Base-by-base conservation (phyloP, 305 asterid species). In the Solanum hybrid region DNA sequence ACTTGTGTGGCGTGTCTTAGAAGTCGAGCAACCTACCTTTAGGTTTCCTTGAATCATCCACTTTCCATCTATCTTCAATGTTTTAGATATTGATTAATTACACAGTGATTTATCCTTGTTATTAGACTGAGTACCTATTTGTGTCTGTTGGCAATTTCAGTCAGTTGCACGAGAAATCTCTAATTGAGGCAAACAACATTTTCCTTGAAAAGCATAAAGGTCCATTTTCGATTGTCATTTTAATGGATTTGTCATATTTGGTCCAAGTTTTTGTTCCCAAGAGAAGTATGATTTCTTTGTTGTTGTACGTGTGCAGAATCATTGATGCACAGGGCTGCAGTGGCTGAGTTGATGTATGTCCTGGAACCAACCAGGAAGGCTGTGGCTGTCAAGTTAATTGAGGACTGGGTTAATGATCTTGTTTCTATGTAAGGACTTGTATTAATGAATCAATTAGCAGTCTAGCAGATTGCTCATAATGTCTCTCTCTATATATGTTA, bases 181-280 rank as follows among this genome's bases (percentile, higher is more conserved):
- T 96, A 38, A 76, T 90, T 27, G 99, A 97, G 92, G 97, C 99
- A 88, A 97, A 97, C 93, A 87, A 92, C 38, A 61, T 89, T 89
- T 95, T 97, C 94, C 94, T 97, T 76, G 98, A 97, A 95, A 94
- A 92, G 91, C 96, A 96, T 90, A 92, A 90, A 92, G 99, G 99
- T 97, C 73, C 89, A n/a, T 87, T 83, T 91, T 91, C 88, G 65
- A 51, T 90, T 75, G 73, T 88, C 76, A 37, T 79, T 88, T 88
- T 93, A 39, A 79, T 51, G 57, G 87, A 37, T 89, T 87, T 72
- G 29, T 10, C 36, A 34, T 78, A 81, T 87, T 86, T 88, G 70
- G 45, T 33, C 77, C 72, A 33, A 80, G 73, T 22, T 84, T 20
- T 76, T 22, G 70, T 91, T 82, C 32, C 38, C 87, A 78, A 79